Evolutionary conservation across 2,329 filamentous ascomycete species (phyloP).

Genomic region (Diaporthe nobilis): DNA sequence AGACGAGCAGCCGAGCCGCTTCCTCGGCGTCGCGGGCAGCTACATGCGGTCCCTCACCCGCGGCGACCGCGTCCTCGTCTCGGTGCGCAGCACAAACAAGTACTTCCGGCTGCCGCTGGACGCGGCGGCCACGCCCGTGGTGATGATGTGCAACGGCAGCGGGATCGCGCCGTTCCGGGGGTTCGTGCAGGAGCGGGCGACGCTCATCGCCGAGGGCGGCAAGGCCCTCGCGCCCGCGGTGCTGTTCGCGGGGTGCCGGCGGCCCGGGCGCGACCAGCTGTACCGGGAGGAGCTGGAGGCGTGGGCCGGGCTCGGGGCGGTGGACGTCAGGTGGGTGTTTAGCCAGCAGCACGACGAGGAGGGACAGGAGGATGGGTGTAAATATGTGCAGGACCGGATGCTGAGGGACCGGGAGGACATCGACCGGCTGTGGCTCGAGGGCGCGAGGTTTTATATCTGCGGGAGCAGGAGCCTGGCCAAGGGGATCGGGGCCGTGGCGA

Average conservation of each 20-base stretch:
- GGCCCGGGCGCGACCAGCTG: slow-evolving; percentile 68
- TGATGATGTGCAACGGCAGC: slow-evolving; percentile 67
- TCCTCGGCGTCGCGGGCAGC: slow-evolving; percentile 71
- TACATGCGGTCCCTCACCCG: slow-evolving; percentile 66
- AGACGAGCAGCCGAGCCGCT: slow-evolving; percentile 47
- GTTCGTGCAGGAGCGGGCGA: slow-evolving; percentile 73
- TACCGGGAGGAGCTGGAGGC: slow-evolving; percentile 70
- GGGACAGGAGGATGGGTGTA: too few species aligned
- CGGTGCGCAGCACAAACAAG: slow-evolving; percentile 60
- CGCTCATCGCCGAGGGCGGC: slow-evolving; percentile 61
- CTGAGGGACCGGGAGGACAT: slow-evolving; percentile 57
- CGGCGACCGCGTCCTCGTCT: slow-evolving; percentile 62
- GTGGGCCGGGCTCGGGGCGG: slow-evolving; percentile 73
- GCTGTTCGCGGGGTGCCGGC: slow-evolving; percentile 76
- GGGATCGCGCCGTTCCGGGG: slow-evolving; percentile 74
- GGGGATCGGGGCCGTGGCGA: slow-evolving; percentile 54
- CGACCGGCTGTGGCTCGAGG: slow-evolving; percentile 51
- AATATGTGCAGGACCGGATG: slow-evolving; percentile 65
- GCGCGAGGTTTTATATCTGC: slow-evolving; percentile 72
- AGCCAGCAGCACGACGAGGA: slow-evolving; percentile 59
- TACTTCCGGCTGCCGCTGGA: slow-evolving; percentile 64
- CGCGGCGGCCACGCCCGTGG: slow-evolving; percentile 60
- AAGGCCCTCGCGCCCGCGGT: slow-evolving; percentile 68
- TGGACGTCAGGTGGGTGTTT: slow-evolving; percentile 73
- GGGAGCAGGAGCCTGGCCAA: slow-evolving; percentile 64